These are phyloP conservation scores for Moricandia arvensis DNA, from an alignment of 345 rosid genomes.

Conservation along the genomic window DNA sequence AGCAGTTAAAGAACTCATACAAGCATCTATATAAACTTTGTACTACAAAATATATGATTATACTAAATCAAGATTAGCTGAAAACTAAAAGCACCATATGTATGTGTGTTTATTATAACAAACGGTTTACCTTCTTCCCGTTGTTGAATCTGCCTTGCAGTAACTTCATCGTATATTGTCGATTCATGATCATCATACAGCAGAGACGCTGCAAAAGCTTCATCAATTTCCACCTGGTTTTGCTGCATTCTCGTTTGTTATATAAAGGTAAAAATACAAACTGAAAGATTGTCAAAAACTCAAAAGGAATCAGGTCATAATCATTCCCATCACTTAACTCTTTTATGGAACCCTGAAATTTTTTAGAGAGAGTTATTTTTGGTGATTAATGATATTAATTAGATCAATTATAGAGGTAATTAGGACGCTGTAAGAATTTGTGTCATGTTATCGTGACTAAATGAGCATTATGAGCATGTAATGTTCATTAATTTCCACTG, in stretches of 20 bases:
- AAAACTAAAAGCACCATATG: not conserved
- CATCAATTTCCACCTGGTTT: conserved; percentile 1
- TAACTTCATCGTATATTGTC: not conserved
- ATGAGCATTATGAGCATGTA: not conserved
- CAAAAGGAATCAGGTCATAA: not conserved
- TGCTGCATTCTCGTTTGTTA: not conserved
- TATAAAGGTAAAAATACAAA: not conserved
- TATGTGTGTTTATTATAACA: not conserved
- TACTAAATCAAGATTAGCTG: not conserved
- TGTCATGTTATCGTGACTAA: not conserved
- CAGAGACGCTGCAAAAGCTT: conserved; percentile 17
- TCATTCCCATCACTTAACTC: not conserved
- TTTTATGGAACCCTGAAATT: not conserved
- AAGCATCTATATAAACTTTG: not conserved
- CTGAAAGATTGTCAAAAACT: not conserved
- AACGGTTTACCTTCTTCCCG: conserved; percentile 20
- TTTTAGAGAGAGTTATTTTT: not conserved
- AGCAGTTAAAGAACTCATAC: not conserved
- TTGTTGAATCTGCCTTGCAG: not conserved
- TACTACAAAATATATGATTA: not conserved
- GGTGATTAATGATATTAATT: not conserved
- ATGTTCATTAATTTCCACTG: not conserved
- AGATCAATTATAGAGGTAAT: not conserved
- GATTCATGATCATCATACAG: not conserved
- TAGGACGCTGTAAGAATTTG: not conserved